Evolutionary conservation across 139 green algal genomes (phyloP), one percentile per base, ranked within the genome.

Genomic region (Gonium pectorale): DNA sequence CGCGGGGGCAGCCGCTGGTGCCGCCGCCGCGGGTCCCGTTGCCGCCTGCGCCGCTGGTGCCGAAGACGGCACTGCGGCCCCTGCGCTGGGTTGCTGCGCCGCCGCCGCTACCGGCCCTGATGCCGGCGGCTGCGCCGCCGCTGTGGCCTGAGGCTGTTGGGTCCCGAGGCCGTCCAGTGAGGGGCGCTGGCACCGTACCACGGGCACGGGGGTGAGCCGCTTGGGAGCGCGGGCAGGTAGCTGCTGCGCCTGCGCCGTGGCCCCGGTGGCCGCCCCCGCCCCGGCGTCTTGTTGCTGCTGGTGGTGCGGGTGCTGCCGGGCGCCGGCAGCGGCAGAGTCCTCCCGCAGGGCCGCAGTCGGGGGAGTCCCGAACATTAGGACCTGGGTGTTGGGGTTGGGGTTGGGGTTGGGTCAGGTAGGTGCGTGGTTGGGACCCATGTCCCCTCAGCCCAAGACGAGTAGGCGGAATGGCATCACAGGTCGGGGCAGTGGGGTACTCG

Each of bases 281-380:
- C 13, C 40, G 8, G 6, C n/a, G n/a, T 5, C 9, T 31, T 68
- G 62, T 6, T 68, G 62, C 35, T 71, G 64, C 35, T 49, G 64
- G 8, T 41, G 68, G 43, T 77, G 68, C 4, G 29, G 68, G 2
- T 77, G 43, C 29, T n/a, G 43, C 43, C n/a, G 29, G 6, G 15
- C 43, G 4, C 11, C n/a, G 40, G 3, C 66, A 2, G 26, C 60
- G n/a, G 60, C 60, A 15, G 19, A 13, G n/a, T 11, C 60, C 2
- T n/a, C 2, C 64, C 37, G 21, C 40, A 15, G 33, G 43, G 49
- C 56, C 74, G 22, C 31, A 38, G 54, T 11, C 41, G 56, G 75
- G 54, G 73, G 73, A 3, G 73, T 82, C 40, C 75, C 59, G 38
- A 82, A 82, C 8, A 43, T 35, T 4, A 82, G 59, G 29, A 82